These are phyloP conservation scores for Trypanosoma cruzi DNA, from an alignment of 208 protist genomes.

Conservation along the genomic window DNA sequence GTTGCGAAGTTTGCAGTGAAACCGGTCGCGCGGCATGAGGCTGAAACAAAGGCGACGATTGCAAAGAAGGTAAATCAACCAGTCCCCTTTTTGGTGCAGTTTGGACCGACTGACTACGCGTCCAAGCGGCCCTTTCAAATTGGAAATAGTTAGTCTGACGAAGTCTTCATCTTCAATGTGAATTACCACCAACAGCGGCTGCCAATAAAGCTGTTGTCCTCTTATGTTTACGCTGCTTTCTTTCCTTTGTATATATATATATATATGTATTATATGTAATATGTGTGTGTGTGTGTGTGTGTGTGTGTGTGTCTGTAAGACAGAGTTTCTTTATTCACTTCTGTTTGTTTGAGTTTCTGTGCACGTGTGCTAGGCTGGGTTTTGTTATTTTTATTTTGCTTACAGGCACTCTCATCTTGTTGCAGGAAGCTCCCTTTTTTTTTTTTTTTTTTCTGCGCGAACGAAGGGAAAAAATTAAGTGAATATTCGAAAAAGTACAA, in stretches of 20 bases:
- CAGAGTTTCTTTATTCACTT: no score
- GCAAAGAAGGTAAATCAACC: slow-evolving; percentile 16
- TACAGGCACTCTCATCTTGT: no score
- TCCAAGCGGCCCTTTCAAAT: slow-evolving; percentile 23
- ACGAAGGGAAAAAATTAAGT: not conserved
- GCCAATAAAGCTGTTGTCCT: not conserved
- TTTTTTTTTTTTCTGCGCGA: not conserved
- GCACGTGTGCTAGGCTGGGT: not conserved
- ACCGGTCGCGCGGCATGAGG: not conserved
- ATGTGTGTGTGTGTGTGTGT: no score
- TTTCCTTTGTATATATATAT: slow-evolving; percentile 1
- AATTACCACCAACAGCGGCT: not conserved
- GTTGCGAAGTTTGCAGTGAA: not conserved
- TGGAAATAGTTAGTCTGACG: not conserved
- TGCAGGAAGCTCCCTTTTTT: no score
- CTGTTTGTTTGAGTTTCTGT: slow-evolving; percentile 15
- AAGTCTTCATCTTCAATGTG: not conserved
- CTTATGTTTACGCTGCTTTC: slow-evolving; percentile 13
- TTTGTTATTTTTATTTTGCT: slow-evolving; percentile 37
- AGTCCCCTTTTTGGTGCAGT: not conserved
- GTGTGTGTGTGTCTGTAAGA: no score
- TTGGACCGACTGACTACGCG: slow-evolving; percentile 32
- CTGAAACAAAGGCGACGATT: slow-evolving; percentile 24
- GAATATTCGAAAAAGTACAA: not conserved
- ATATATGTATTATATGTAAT: no score